Conservation (phyloP, 2,329 filamentous ascomycete species). For the Nothopassalora personata region DNA sequence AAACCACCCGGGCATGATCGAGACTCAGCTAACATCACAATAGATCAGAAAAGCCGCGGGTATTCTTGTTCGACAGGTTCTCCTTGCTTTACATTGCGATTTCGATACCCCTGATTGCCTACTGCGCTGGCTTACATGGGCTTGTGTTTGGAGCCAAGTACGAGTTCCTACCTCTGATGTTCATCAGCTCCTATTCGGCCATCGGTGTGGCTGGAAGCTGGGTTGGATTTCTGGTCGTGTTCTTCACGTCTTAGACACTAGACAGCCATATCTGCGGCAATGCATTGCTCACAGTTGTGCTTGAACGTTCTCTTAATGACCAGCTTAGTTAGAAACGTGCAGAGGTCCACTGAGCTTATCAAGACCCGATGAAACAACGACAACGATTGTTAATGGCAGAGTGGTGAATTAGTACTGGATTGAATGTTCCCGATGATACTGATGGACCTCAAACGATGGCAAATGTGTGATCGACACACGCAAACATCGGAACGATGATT, state of each 20-base stretch:
- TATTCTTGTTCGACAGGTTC: conserved; percentile 88
- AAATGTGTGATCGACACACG: too few species aligned
- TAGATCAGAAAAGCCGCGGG: conserved; percentile 65
- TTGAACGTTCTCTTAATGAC: too few species aligned
- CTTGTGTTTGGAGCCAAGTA: conserved; percentile 76
- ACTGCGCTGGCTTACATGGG: conserved; percentile 78
- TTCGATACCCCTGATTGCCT: conserved; percentile 81
- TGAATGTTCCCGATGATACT: too few species aligned
- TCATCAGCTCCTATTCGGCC: conserved; percentile 89
- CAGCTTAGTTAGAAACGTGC: too few species aligned
- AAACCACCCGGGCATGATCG: not conserved
- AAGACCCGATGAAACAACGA: not conserved
- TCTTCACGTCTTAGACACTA: conserved; percentile 50
- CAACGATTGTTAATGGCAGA: not conserved
- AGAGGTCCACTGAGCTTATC: not conserved
- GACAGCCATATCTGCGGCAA: not conserved
- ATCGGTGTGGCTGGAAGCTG: conserved; percentile 94
- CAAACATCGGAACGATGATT: not conserved
- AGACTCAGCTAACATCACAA: conserved; percentile 5
- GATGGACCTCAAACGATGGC: too few species aligned
- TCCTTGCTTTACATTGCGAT: conserved; percentile 83
- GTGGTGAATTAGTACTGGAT: not conserved
- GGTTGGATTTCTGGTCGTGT: conserved; percentile 90
- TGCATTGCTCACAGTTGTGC: not conserved
- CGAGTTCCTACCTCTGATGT: conserved; percentile 94